Percentiles rank a stretch among this genome's conserved stretches.
Evolutionary conservation across 345 rosid species (phyloP).

Genomic region (Kandelia obovata): DNA sequence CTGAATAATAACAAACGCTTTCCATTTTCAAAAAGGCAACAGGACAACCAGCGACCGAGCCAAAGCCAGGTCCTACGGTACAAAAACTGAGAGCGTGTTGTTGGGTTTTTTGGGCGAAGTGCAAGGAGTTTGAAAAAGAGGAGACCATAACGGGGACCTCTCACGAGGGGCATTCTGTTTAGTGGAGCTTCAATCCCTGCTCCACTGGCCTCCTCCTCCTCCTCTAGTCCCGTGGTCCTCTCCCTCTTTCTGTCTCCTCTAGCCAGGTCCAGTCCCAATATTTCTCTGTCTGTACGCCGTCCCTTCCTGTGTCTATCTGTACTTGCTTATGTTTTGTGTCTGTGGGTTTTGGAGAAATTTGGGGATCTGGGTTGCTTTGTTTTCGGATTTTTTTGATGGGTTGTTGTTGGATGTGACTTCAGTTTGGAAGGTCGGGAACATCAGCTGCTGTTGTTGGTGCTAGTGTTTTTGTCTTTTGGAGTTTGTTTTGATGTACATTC

Average conservation of each 20-base stretch:
- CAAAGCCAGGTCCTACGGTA: too few relatives aligned
- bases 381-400: conserved; percentile 14
- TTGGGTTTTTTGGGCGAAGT: too few relatives aligned
- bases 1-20: too few relatives aligned
- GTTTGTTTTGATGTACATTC: not conserved
- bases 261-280: conserved; percentile 4
- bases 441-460: not conserved
- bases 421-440: not conserved
- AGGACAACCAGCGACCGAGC: too few relatives aligned
- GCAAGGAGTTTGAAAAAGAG: too few relatives aligned
- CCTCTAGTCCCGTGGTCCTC: conserved; percentile 3
- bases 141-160: conserved; percentile 15
- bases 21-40: too few relatives aligned
- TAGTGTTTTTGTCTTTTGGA: not conserved
- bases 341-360: conserved; percentile 4
- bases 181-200: conserved; percentile 21
- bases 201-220: conserved; percentile 25
- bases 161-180: conserved; percentile 9
- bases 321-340: not conserved
- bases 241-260: conserved; percentile 13
- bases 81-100: too few relatives aligned
- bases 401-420: conserved; percentile 11
- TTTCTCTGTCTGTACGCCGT: not conserved
- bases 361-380: conserved; percentile 23
- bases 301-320: not conserved